A percentile compares a stretch with the other conserved stretches of the same genome.
phyloP scores from a whole-genome alignment of 2,329 filamentous ascomycete species.

The Penicillium sp. region DNA sequence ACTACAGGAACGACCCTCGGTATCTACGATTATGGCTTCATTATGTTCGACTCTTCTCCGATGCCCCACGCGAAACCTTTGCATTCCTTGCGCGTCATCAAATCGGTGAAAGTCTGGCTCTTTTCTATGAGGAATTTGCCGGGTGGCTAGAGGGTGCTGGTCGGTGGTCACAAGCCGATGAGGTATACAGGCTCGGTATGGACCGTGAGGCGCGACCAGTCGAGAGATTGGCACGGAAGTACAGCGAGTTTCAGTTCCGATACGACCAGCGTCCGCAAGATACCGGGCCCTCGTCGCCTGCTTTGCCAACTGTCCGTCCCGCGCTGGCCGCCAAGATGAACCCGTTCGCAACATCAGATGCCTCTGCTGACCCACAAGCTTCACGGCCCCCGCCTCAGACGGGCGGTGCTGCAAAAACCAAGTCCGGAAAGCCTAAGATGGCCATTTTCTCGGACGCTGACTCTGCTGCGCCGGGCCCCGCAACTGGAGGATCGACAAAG shows the following conservation, averaged over 20 bases:
- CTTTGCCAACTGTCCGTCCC: constrained; percentile 76
- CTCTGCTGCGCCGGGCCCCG: constrained; percentile 56
- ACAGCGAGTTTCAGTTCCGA: constrained; percentile 83
- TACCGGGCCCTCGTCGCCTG: constrained; percentile 76
- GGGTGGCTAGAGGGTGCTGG: constrained; percentile 83
- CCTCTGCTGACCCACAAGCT: constrained; percentile 65
- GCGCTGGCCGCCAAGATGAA: constrained; percentile 83
- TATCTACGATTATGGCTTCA: constrained; percentile 93
- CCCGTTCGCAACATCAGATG: constrained; percentile 65
- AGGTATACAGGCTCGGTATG: constrained; percentile 87
- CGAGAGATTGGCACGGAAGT: constrained; percentile 81
- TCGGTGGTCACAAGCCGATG: constrained; percentile 86
- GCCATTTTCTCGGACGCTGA: constrained; percentile 84
- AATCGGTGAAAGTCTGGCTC: constrained; percentile 80
- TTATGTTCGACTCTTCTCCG: constrained; percentile 90
- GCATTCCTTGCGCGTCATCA: constrained; percentile 84
- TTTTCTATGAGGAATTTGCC: constrained; percentile 97
- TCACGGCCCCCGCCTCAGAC: constrained; percentile 53
- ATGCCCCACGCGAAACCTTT: constrained; percentile 89
- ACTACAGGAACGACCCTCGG: constrained; percentile 93
- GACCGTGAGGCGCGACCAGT: constrained; percentile 82
- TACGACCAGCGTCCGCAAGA: constrained; percentile 66
- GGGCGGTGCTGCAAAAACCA: constrained; percentile 54
- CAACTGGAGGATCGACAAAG: constrained; percentile 57
- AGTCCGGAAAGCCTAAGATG: constrained; percentile 75